Percentiles rank a stretch among this genome's conserved stretches.
Conservation (phyloP, 768 basidiomycete species). For the Calocera cornea region DNA sequence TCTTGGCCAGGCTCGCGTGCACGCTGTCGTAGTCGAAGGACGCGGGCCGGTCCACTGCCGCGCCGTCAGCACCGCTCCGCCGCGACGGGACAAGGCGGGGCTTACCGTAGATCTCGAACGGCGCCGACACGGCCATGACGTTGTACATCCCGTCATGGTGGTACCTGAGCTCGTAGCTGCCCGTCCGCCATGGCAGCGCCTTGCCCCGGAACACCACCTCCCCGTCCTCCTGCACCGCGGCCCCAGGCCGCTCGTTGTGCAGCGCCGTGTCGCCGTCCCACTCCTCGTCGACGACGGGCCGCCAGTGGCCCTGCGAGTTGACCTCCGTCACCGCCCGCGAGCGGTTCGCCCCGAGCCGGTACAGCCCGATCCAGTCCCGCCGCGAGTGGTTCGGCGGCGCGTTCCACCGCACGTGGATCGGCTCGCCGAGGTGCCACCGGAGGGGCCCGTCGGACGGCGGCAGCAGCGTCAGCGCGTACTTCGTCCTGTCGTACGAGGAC, state of each 20-base stretch:
- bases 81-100: constrained; percentile 6
- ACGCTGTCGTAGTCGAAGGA: constrained; percentile 52
- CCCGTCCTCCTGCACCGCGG: constrained; percentile 39
- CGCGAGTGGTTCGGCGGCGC: constrained; percentile 77
- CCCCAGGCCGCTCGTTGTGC: constrained; percentile 18
- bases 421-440: constrained; percentile 81
- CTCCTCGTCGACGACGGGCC: constrained; percentile 79
- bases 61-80: background rate
- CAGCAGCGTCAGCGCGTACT: constrained; percentile 58
- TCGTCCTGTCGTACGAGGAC: constrained; percentile 60
- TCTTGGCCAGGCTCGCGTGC: constrained; percentile 49
- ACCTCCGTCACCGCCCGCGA: constrained; percentile 70
- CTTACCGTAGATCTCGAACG: constrained; percentile 80
- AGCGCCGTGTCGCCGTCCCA: constrained; percentile 81
- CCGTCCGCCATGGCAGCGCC: constrained; percentile 72
- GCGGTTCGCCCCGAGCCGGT: constrained; percentile 77
- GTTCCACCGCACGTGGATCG: constrained; percentile 74
- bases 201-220: constrained; percentile 61
- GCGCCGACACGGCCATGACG: constrained; percentile 74
- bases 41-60: constrained; percentile 53
- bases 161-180: constrained; percentile 76
- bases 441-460: constrained; percentile 40
- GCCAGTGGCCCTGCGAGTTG: constrained; percentile 81
- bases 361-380: constrained; percentile 93
- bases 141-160: constrained; percentile 98